phyloP scores from a whole-genome alignment of 2,329 filamentous ascomycete species.

The Colletotrichum sp. region DNA sequence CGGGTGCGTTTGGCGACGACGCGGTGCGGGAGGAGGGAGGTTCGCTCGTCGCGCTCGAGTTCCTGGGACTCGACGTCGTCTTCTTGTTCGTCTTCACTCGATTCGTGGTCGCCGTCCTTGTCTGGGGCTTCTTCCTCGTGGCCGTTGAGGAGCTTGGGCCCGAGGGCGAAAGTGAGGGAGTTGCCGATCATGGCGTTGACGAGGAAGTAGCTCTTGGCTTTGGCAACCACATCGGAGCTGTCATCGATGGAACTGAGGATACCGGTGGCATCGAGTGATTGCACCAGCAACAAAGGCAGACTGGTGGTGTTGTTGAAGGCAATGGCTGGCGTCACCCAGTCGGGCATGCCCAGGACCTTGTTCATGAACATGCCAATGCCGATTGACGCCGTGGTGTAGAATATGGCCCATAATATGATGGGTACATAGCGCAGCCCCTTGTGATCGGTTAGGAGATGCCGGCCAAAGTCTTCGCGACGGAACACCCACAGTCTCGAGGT shows the following conservation, averaged over 20 bases:
- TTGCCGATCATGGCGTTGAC: constrained; percentile 69
- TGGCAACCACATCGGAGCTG: constrained; percentile 52
- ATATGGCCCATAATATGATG: constrained; percentile 45
- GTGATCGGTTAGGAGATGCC: background rate
- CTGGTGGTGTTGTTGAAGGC: constrained; percentile 56
- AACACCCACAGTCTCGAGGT: constrained; percentile 32
- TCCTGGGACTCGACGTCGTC: constrained; percentile 10
- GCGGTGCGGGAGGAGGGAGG: constrained; percentile 6
- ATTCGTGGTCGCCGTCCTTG: background rate
- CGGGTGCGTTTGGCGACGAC: constrained; percentile 35
- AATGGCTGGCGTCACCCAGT: constrained; percentile 49
- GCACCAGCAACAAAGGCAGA: constrained; percentile 50
- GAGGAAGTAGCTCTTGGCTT: constrained; percentile 70
- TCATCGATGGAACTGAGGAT: constrained; percentile 56
- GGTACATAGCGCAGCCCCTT: constrained; percentile 37
- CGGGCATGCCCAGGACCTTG: constrained; percentile 43
- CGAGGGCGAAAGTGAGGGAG: constrained; percentile 68
- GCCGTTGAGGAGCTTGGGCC: constrained; percentile 41
- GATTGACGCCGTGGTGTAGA: constrained; percentile 36
- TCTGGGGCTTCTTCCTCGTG: constrained; percentile 19
- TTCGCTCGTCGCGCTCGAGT: constrained; percentile 8
- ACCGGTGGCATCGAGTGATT: constrained; percentile 53
- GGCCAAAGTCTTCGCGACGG: background rate
- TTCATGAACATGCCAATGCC: constrained; percentile 42
- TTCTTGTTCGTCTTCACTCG: background rate